These are phyloP conservation scores for Penicillium sp. DNA, from an alignment of 2,329 filamentous ascomycete genomes.

Conservation along the genomic window DNA sequence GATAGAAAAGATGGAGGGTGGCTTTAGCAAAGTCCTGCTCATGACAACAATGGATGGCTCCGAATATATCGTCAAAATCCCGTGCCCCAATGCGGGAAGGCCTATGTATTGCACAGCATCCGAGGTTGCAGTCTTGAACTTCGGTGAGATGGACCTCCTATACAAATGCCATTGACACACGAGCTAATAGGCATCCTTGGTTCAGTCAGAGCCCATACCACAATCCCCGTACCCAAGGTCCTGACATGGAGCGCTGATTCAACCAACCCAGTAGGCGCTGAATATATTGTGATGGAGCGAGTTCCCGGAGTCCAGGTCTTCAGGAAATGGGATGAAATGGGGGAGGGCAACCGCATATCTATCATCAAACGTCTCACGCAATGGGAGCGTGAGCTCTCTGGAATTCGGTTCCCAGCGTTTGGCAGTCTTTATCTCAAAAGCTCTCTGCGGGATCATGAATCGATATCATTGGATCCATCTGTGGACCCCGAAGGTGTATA, in stretches of 20 bases:
- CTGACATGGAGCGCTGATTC: not conserved
- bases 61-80: not conserved
- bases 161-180: not conserved
- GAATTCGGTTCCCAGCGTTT: constrained; percentile 2
- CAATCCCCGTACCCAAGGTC: not conserved
- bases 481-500: constrained; percentile 5
- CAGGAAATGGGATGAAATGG: constrained; percentile 3
- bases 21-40: not conserved
- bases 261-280: not conserved
- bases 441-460: constrained; percentile 1
- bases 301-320: constrained; percentile 10
- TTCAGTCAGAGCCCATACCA: not conserved
- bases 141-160: not conserved
- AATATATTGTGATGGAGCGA: not conserved
- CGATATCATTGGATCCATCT: constrained; percentile 1
- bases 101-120: constrained; percentile 1
- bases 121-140: not conserved
- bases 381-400: constrained; percentile 6
- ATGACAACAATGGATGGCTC: not conserved
- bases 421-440: constrained; percentile 8
- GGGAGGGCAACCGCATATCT: constrained; percentile 2
- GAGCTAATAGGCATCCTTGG: not conserved
- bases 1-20: not conserved
- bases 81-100: not conserved
- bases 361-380: constrained; percentile 7